Base-by-base conservation (phyloP, 768 basidiomycete genomes). In the Candolleomyces eurysporus region DNA sequence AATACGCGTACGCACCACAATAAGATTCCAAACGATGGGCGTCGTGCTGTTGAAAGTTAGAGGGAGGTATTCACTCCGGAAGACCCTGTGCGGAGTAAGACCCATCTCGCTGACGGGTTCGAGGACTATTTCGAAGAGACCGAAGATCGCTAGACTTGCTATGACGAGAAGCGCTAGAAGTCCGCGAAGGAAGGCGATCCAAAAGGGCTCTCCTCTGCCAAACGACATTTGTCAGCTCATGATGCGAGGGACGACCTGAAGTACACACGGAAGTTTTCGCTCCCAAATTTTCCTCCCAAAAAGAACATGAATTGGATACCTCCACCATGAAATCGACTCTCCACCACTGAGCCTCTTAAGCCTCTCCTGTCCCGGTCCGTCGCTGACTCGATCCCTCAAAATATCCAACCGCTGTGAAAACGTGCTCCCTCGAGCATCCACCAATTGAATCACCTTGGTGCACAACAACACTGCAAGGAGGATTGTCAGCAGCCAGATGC, bases 21-120 rank as follows among this genome's bases (percentile, higher is more conserved):
- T n/a, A 36, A 36, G 2, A n/a, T 26, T 53, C 52, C 52, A 53
- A 16, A 17, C 32, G 6, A 32, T 58, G 13, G 67, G 48, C 17
- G 11, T 16, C 9, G 65, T 65, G 54, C 65, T 66, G 19, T 68
- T 57, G 11, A 70, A 61, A 17, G 61, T 65, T 39, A 69, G 48
- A 6, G 67, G 53, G 32, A 69, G 56, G 52, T 66, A 31, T 36
- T 30, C 5, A n/a, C 13, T 53, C 4, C 52, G 52, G 19, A 53
- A 53, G 4, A 31, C 26, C 3, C 30, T 17, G 31, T 53, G 9
- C 14, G 52, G 52, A 39, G 32, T 36, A 22, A 53, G 32, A 14
- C 52, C 52, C 26, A 17, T 53, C 31, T 53, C 52, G 17, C 26
- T 32, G 16, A 53, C 32, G 9, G 52, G 52, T 16, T 16, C 13